Evolutionary conservation across 345 rosid genomes (phyloP), one percentile per base, ranked within the genome.

Genomic region (Isatis tinctoria): DNA sequence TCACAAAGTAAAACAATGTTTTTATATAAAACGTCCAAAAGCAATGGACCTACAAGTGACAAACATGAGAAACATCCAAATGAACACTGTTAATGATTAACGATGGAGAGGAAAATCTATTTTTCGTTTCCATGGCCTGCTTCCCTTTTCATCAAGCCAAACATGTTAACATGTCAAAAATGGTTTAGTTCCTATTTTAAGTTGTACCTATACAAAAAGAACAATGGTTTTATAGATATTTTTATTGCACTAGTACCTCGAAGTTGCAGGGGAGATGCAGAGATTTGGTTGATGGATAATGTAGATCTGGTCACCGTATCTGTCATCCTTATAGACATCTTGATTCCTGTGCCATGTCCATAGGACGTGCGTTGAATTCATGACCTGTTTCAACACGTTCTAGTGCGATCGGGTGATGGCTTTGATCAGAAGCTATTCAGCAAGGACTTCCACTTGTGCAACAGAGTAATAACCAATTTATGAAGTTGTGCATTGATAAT

Each of bases 271-370:
- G 9, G 66, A 27, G 37, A 70, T 67, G 82, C 97, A 90, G 33
- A 70, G 48, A 70, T 77, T 78, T 32, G 96, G 87, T 76, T 83
- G 87, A 65, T 90, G 86, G 48, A 89, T 90, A 27, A 90, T 83
- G 73, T 86, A 89, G 64, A 93, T 87, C 69, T 85, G 90, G 75
- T 93, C 97, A 5, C 96, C 91, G 0, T 40, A 75, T 22, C 76
- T 82, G 4, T 87, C 84, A 8, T 85, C 85, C 61, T 81, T 84
- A 63, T 83, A 87, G 0, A 58, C 64, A 60, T 90, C 98, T 82
- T 87, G 96, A 76, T 93, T 93, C 69, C 97, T 79, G 36, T 93
- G 90, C 97, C 98, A 93, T 20, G 85, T 85, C 98, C 98, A 93
- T 27, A 93, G 60, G 36, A 96, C 97, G 41, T 85, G 75, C 24